Base-by-base conservation (phyloP, 2,329 filamentous ascomycete genomes). In the Sporothrix pallida region DNA sequence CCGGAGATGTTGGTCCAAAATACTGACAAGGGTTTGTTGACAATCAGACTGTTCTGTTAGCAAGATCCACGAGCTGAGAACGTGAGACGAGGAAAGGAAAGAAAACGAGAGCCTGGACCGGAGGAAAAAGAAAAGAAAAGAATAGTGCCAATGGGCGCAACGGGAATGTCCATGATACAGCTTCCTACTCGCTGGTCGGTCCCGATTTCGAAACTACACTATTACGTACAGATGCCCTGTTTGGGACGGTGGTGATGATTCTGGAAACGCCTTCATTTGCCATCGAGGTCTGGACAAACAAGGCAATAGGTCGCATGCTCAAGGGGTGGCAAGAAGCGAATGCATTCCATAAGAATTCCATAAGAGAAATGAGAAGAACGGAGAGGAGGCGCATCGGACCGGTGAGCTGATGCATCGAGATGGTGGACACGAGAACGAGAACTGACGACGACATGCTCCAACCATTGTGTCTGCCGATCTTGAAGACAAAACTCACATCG, bases 31-130 rank as follows among this genome's bases (percentile, higher is more conserved):
- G 62, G 20, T 26, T 67, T 67, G 42, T 67, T 63, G 42, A 52
- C 48, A 52, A 23, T 42, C 0, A 13, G 37, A 3, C 7, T 37
- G 31, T 37, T 37, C 9, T 46, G n/a, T 46, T 9, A 9, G 13
- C 60, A 20, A 46, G 62, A 67, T 67, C 62, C 42, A 65, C 62
- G 62, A 65, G 62, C 62, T 46, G 62, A 65, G n/a, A 48, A 23
- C 10, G 12, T 15, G 9, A 46, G 62, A 23, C 10, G 17, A 26
- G 17, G 31, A 3, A 37, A 37, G 31, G 5, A 7, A 5, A 10
- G 15, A 48, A 48, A 23, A 15, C 9, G n/a, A 46, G 17, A 4
- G 15, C 10, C 37, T 65, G 10, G 15, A 15, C 13, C 9, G 5
- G 17, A 7, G 17, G 12, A 23, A 60, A 20, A 48, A 10, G 12